These are phyloP conservation scores for Endocarpon pusillum DNA, from an alignment of 495 filamentous ascomycete species.

Conservation along the genomic window DNA sequence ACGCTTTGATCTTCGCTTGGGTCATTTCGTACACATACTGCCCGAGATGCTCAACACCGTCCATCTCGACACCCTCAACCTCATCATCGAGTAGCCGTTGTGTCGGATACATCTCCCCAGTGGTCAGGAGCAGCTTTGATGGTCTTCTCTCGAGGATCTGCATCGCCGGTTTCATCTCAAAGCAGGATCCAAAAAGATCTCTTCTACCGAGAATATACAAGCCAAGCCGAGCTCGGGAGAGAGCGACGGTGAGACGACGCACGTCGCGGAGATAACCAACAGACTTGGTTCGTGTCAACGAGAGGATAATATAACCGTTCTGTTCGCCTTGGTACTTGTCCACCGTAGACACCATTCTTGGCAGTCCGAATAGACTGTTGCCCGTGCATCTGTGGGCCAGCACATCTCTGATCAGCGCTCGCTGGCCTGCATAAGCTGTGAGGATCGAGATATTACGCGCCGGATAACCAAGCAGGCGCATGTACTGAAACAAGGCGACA, in stretches of 20 bases:
- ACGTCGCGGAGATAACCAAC: constrained; percentile 92
- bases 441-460: constrained; percentile 78
- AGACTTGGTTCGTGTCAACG: constrained; percentile 69
- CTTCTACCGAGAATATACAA: constrained; percentile 86
- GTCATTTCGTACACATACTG: constrained; percentile 98
- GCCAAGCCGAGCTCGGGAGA: constrained; percentile 82
- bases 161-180: constrained; percentile 77
- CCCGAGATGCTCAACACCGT: constrained; percentile 81
- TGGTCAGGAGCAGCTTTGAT: constrained; percentile 62
- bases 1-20: constrained; percentile 53
- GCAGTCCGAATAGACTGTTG: constrained; percentile 76
- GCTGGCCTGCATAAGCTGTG: constrained; percentile 88
- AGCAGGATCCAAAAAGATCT: constrained; percentile 75
- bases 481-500: constrained; percentile 90
- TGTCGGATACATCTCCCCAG: constrained; percentile 74
- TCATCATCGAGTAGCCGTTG: constrained; percentile 38
- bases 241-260: constrained; percentile 86
- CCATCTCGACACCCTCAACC: constrained; percentile 54
- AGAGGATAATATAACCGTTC: constrained; percentile 93
- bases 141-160: constrained; percentile 50
- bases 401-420: constrained; percentile 79
- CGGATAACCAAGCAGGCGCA: constrained; percentile 95
- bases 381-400: constrained; percentile 68
- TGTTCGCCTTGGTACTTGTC: constrained; percentile 99
- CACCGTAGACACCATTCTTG: constrained; percentile 80